phyloP scores from a whole-genome alignment of 352 stramenopile genomes.

The Phytophthora boehmeriae region DNA sequence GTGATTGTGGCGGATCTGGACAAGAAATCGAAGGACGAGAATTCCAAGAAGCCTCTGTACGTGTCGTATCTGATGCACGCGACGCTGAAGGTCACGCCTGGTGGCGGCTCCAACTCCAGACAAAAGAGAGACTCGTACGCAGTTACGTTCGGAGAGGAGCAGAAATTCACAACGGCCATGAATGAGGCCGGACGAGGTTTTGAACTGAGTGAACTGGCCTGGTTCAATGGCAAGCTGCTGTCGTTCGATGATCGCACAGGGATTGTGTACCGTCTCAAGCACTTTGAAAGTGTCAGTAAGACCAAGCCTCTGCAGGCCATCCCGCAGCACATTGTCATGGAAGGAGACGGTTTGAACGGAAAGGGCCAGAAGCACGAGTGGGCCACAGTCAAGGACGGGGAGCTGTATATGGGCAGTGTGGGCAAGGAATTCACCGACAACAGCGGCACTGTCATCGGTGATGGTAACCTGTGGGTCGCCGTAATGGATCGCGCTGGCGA shows the following conservation, averaged over 20 bases:
- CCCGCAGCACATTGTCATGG: constrained; percentile 96
- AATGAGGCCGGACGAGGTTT: constrained; percentile 97
- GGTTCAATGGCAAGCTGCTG: constrained; percentile 90
- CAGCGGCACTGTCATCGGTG: constrained; percentile 92
- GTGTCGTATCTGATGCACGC: constrained; percentile 92
- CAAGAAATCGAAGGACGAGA: constrained; percentile 90
- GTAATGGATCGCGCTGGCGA: constrained; percentile 87
- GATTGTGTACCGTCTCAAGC: constrained; percentile 97
- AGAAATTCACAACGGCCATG: constrained; percentile 80
- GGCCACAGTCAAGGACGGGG: constrained; percentile 98
- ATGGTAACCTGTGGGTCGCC: constrained; percentile 98
- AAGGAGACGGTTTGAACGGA: constrained; percentile 94
- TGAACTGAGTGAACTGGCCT: constrained; percentile 94
- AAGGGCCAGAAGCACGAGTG: constrained; percentile 99
- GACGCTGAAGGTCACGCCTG: constrained; percentile 75
- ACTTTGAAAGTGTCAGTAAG: constrained; percentile 61
- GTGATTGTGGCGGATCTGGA: constrained; percentile 97
- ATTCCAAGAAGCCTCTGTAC: constrained; percentile 91
- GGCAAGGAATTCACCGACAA: constrained; percentile 95
- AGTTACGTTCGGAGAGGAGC: constrained; percentile 70
- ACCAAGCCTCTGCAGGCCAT: constrained; percentile 85
- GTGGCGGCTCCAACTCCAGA: constrained; percentile 32
- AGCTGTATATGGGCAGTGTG: constrained; percentile 97
- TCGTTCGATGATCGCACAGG: constrained; percentile 98
- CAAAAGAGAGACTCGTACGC: constrained; percentile 57